Percentiles rank a stretch among this genome's conserved stretches.
phyloP scores from a whole-genome alignment of 2,329 filamentous ascomycete species.

The Stagonosporopsis rhizophila region DNA sequence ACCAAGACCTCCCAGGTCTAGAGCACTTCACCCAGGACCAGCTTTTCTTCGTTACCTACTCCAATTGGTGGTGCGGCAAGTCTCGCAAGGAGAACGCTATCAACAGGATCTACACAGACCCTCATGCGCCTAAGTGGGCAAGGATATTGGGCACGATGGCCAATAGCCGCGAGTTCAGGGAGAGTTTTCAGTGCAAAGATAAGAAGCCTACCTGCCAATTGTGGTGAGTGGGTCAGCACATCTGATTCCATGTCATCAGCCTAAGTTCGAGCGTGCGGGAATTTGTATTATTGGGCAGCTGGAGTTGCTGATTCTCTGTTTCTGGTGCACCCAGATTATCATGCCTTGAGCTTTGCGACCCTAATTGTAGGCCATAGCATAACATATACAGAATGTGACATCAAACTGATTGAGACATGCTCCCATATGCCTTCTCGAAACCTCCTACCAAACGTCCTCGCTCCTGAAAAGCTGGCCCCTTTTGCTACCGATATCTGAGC shows the following conservation, averaged over 20 bases:
- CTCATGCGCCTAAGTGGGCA: slow-evolving; percentile 69
- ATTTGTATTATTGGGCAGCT: background rate
- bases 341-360: no score
- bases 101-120: slow-evolving; percentile 66
- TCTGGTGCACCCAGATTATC: no score
- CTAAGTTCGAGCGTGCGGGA: background rate
- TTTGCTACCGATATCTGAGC: no score
- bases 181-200: slow-evolving; percentile 70
- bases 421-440: no score
- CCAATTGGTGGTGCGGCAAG: slow-evolving; percentile 72
- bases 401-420: no score
- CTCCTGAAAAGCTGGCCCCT: no score
- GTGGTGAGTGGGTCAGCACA: slow-evolving; percentile 58
- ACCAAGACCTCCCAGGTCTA: slow-evolving; percentile 60
- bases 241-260: no score
- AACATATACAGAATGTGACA: no score
- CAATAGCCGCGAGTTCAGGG: slow-evolving; percentile 71
- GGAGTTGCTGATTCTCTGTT: no score
- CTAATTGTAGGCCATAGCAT: no score
- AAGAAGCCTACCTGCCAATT: slow-evolving; percentile 74
- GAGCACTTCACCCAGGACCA: slow-evolving; percentile 70
- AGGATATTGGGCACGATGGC: slow-evolving; percentile 67
- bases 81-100: slow-evolving; percentile 65
- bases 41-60: slow-evolving; percentile 72
- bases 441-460: no score